phyloP scores from a whole-genome alignment of 2,329 filamentous ascomycete species.

The Fusarium virguliforme region DNA sequence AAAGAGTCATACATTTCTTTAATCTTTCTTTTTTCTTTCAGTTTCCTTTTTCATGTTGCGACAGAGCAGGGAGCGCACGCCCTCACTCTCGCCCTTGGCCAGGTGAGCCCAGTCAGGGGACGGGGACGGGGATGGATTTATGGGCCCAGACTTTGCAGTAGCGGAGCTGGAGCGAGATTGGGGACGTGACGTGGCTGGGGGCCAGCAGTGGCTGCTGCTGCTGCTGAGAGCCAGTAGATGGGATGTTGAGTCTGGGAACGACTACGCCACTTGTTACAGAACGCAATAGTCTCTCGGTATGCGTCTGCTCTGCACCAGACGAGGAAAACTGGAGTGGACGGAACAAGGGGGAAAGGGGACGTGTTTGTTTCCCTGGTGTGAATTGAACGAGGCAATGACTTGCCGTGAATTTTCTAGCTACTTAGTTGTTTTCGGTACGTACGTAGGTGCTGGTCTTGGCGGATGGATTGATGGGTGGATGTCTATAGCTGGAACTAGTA shows the following conservation, averaged over 20 bases:
- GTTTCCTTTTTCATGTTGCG: conserved; percentile 42
- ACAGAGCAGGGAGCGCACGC: conserved; percentile 20
- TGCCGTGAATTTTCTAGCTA: conserved; percentile 39
- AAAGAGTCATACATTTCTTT: conserved; percentile 58
- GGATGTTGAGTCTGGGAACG: conserved; percentile 28
- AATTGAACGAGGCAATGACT: conserved; percentile 31
- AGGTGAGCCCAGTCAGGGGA: conserved; percentile 17
- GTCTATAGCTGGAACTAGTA: conserved; percentile 47
- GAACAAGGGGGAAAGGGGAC: conserved; percentile 25
- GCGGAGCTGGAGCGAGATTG: conserved; percentile 34
- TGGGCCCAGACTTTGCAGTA: conserved; percentile 34
- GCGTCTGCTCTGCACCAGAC: conserved; percentile 28
- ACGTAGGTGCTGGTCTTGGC: conserved; percentile 36
- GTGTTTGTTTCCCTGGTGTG: conserved; percentile 12
- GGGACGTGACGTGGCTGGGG: conserved; percentile 41
- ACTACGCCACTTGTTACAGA: conserved; percentile 45
- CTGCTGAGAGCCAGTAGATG: conserved; percentile 36
- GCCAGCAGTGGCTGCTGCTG: conserved; percentile 39
- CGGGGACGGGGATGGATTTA: conserved; percentile 39
- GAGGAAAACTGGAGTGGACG: conserved; percentile 38
- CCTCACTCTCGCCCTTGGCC: not conserved
- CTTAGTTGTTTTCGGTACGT: conserved; percentile 19
- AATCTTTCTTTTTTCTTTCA: conserved; percentile 50
- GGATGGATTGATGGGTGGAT: conserved; percentile 16
- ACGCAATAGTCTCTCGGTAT: conserved; percentile 15